Conservation (phyloP, 106 monocot genomes). For the Dendrobium nobile region DNA sequence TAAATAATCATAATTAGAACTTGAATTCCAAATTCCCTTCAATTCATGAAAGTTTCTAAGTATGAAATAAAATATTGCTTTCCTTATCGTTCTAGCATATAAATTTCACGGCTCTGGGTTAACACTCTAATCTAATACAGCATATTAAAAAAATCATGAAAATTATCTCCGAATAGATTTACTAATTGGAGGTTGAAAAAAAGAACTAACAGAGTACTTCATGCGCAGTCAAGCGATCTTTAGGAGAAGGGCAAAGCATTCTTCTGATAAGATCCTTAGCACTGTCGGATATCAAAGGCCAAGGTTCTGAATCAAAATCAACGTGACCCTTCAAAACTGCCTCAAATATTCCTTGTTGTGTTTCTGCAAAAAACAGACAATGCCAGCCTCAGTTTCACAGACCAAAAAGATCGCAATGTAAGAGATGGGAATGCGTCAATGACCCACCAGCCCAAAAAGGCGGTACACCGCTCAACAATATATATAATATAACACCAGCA, state of each 20-base stretch:
- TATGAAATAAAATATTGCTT: neutral
- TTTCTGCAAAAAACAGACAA: slow-evolving; percentile 31
- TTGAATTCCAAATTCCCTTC: neutral
- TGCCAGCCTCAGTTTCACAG: neutral
- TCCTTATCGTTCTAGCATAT: neutral
- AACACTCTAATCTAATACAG: neutral
- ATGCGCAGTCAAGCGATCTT: slow-evolving; percentile 63
- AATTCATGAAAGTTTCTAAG: neutral
- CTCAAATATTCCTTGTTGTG: slow-evolving; percentile 86
- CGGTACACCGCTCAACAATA: slow-evolving; percentile 74
- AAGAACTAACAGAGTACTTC: slow-evolving; percentile 48
- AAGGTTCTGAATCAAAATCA: slow-evolving; percentile 70
- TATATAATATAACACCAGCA: slow-evolving; percentile 78
- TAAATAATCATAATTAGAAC: neutral
- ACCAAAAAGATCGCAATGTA: neutral
- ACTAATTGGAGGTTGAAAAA: neutral
- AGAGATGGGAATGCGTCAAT: neutral
- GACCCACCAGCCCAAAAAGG: slow-evolving; percentile 74
- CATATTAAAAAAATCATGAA: neutral
- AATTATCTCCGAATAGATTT: neutral
- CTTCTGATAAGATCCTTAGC: slow-evolving; percentile 77
- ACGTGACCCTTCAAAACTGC: slow-evolving; percentile 61
- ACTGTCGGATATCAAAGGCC: slow-evolving; percentile 71
- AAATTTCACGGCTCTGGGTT: neutral
- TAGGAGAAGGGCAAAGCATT: slow-evolving; percentile 60